Evolutionary conservation across 140 eudicot species (phyloP).

Genomic region (Erigeron philadelphicus): DNA sequence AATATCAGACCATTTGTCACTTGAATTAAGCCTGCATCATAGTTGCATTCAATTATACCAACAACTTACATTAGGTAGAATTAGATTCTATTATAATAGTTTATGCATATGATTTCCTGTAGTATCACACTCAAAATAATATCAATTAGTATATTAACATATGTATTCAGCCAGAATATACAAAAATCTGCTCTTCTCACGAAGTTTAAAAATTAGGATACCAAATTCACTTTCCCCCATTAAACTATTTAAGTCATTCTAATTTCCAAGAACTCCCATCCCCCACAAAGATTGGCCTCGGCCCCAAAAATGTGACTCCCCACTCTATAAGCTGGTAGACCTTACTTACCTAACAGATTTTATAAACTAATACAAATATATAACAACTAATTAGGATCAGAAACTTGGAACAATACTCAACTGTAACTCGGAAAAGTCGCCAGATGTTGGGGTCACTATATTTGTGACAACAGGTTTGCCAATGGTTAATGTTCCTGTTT

Average conservation of each 20-base stretch:
- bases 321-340: neutral
- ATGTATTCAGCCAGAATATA: conserved; percentile 3
- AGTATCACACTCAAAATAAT: neutral
- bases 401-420: conserved; percentile 37
- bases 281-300: neutral
- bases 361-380: neutral
- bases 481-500: conserved; percentile 91
- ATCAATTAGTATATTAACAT: neutral
- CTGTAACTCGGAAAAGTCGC: conserved; percentile 35
- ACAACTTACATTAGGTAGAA: neutral
- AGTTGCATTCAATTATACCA: conserved; percentile 21
- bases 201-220: neutral
- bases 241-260: neutral
- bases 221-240: neutral
- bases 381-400: neutral
- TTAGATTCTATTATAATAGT: neutral
- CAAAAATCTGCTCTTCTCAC: neutral
- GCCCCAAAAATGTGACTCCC: neutral
- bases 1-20: conserved; percentile 52
- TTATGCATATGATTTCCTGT: neutral
- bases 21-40: conserved; percentile 45
- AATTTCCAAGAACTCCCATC: neutral
- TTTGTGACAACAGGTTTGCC: conserved; percentile 91
- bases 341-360: neutral
- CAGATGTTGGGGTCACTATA: conserved; percentile 46